These are phyloP conservation scores for Fusarium incarnatum DNA, from an alignment of 2,329 filamentous ascomycete genomes.

Conservation along the genomic window DNA sequence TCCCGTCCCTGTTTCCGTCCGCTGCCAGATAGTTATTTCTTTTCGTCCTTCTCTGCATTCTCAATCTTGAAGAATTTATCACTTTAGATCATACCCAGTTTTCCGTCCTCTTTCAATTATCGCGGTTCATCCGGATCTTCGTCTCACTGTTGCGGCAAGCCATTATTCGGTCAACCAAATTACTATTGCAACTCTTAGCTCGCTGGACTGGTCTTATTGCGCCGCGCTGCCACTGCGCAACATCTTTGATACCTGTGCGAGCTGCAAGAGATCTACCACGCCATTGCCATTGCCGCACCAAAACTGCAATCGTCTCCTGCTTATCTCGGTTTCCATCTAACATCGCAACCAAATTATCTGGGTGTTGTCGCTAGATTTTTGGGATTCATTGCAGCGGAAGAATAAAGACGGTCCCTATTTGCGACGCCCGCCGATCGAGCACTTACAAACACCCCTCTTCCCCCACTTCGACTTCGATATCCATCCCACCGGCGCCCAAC, in stretches of 20 bases:
- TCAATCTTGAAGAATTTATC: slow-evolving; percentile 5
- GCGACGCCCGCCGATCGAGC: slow-evolving; percentile 24
- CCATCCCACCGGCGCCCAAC: slow-evolving; percentile 23
- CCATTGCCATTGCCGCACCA: slow-evolving; percentile 13
- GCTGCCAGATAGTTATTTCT: slow-evolving; percentile 1
- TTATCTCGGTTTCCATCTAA: slow-evolving; percentile 1
- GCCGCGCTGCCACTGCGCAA: slow-evolving; percentile 42
- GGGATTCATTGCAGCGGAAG: slow-evolving; percentile 1
- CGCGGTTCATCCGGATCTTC: neutral
- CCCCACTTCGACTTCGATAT: slow-evolving; percentile 34
- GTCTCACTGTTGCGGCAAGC: slow-evolving; percentile 8
- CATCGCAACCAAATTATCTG: neutral
- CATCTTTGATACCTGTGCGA: slow-evolving; percentile 34
- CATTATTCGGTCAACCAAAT: slow-evolving; percentile 28
- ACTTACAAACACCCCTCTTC: slow-evolving; percentile 42
- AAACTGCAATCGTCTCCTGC: slow-evolving; percentile 14
- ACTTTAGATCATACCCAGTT: neutral
- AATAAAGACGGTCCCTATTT: slow-evolving; percentile 1
- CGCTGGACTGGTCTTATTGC: slow-evolving; percentile 29
- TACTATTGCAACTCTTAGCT: slow-evolving; percentile 19
- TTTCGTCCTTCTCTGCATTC: slow-evolving; percentile 11
- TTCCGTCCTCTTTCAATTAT: neutral
- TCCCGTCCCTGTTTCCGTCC: slow-evolving; percentile 27
- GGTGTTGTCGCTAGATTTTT: slow-evolving; percentile 6
- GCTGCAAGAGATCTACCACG: slow-evolving; percentile 34